phyloP scores from a whole-genome alignment of 1,284 basidiomycete species.

The Coriolopsis trogii region DNA sequence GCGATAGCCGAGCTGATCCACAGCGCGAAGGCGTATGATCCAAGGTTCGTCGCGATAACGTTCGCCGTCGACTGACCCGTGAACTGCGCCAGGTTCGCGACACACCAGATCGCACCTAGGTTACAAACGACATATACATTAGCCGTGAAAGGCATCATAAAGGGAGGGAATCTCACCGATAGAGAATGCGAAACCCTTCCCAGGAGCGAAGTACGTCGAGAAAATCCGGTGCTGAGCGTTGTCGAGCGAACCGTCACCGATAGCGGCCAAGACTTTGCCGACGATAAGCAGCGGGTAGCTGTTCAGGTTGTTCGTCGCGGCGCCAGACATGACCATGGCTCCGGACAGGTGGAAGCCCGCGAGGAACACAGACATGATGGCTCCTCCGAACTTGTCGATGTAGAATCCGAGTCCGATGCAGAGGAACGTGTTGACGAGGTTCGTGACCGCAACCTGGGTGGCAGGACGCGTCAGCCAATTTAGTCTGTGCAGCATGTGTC shows the following conservation, averaged over 20 bases:
- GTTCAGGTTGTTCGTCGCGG: constrained; percentile 43
- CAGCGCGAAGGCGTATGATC: constrained; percentile 45
- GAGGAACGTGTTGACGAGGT: constrained; percentile 48
- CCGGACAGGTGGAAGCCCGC: constrained; percentile 40
- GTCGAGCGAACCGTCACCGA: constrained; percentile 48
- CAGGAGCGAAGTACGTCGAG: constrained; percentile 48
- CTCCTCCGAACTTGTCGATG: constrained; percentile 48
- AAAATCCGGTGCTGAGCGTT: constrained; percentile 51
- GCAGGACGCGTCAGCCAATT: background rate
- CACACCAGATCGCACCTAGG: constrained; percentile 37
- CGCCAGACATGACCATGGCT: constrained; percentile 43
- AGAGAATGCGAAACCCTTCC: constrained; percentile 45
- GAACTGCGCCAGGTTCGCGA: constrained; percentile 47
- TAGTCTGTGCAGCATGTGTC: background rate
- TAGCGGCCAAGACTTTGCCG: constrained; percentile 47
- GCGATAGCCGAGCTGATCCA: constrained; percentile 47
- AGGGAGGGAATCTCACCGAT: constrained; percentile 34
- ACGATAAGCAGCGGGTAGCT: constrained; percentile 45
- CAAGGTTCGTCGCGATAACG: constrained; percentile 43
- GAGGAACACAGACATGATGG: constrained; percentile 41
- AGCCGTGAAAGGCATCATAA: background rate
- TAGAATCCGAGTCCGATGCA: constrained; percentile 45
- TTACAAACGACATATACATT: background rate
- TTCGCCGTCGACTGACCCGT: constrained; percentile 43
- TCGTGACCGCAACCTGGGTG: constrained; percentile 42